phyloP scores from a whole-genome alignment of 306 rosid species.

The Casuarina glauca region DNA sequence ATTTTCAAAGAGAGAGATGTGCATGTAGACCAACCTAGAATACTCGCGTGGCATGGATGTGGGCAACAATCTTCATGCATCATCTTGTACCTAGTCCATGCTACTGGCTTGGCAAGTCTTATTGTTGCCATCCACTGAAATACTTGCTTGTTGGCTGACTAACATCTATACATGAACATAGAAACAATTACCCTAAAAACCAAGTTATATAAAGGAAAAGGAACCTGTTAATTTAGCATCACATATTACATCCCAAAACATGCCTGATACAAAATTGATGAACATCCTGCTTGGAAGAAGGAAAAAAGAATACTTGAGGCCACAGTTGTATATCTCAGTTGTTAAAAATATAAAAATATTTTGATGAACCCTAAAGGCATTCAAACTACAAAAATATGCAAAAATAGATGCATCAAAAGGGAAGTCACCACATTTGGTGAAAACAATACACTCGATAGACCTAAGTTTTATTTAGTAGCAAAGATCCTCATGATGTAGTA shows the following conservation, averaged over 20 bases:
- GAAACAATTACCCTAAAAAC: conserved; percentile 10
- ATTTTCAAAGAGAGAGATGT: background rate
- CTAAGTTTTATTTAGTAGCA: background rate
- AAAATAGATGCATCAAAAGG: background rate
- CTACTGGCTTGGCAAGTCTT: conserved; percentile 7
- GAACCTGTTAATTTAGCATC: background rate
- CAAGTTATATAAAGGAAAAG: conserved; percentile 12
- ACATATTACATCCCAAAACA: background rate
- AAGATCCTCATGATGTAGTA: background rate
- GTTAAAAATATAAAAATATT: background rate
- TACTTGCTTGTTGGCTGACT: conserved; percentile 20
- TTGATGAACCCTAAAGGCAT: background rate
- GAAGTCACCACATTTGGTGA: background rate
- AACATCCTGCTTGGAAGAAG: background rate
- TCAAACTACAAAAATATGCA: background rate
- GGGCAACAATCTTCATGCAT: background rate
- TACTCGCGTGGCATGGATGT: background rate
- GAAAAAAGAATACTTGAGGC: background rate
- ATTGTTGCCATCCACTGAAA: conserved; percentile 29
- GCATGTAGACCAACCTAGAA: background rate
- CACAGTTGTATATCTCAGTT: background rate
- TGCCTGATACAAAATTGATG: background rate
- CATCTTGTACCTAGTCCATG: background rate
- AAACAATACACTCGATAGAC: background rate
- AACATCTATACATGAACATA: conserved; percentile 39